A percentile compares a stretch with the other conserved stretches of the same genome.
phyloP scores from a whole-genome alignment of 2,329 filamentous ascomycete species.

The Alternaria postmessia region DNA sequence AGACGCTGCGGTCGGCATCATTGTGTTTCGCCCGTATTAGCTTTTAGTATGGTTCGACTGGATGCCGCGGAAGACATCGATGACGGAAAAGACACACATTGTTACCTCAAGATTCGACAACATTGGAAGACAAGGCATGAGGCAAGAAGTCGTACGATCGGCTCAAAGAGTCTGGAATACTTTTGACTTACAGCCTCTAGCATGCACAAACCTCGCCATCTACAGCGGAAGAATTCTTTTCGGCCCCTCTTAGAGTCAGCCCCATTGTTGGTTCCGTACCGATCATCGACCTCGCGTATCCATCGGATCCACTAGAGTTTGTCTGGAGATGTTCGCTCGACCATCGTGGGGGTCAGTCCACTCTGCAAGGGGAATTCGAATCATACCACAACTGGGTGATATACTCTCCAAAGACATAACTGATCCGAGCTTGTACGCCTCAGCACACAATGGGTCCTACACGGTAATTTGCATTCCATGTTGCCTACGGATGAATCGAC shows the following conservation, averaged over 20 bases:
- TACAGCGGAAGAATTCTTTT: background rate
- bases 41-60: background rate
- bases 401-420: background rate
- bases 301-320: no score
- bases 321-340: background rate
- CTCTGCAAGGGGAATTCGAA: background rate
- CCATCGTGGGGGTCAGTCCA: background rate
- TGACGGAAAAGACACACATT: background rate
- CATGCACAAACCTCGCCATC: background rate
- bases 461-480: background rate
- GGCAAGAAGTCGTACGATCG: background rate
- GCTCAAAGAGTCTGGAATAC: background rate
- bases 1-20: background rate
- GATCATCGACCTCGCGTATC: background rate
- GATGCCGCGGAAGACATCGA: background rate
- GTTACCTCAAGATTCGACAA: background rate
- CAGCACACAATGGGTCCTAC: background rate
- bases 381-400: background rate
- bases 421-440: background rate
- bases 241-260: background rate
- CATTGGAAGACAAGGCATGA: background rate
- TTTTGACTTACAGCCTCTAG: background rate
- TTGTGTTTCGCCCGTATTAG: background rate
- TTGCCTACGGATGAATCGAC: background rate
- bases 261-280: background rate